Conservation (phyloP, 805 yeast genomes). For the Metschnikowia gruessii region DNA sequence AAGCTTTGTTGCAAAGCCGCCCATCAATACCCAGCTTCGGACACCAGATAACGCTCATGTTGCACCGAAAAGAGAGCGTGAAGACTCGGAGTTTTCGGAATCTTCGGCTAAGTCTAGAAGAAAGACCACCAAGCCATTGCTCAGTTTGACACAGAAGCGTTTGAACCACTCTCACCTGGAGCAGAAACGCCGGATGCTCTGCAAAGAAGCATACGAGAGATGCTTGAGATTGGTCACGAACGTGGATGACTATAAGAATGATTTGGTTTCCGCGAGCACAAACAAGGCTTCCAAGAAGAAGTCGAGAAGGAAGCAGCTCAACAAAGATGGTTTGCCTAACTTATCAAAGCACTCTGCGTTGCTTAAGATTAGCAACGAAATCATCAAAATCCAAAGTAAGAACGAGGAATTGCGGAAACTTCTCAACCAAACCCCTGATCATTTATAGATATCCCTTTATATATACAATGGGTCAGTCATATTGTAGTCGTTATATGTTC, state of each 20-base stretch:
- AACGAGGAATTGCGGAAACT: conserved; percentile 34
- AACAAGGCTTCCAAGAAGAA: conserved; percentile 23
- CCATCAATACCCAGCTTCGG: conserved; percentile 28
- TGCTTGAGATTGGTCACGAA: conserved; percentile 40
- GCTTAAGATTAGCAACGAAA: conserved; percentile 39
- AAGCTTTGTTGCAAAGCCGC: conserved; percentile 6
- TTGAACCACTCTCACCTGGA: conserved; percentile 42
- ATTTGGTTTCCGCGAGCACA: conserved; percentile 25
- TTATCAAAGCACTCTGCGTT: conserved; percentile 44
- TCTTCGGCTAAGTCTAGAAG: conserved; percentile 19
- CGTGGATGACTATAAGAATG: conserved; percentile 37
- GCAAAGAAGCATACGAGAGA: conserved; percentile 44
- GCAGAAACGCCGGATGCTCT: conserved; percentile 43
- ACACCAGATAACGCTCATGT: conserved; percentile 25
- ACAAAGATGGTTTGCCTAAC: conserved; percentile 45
- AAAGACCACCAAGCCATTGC: conserved; percentile 37
- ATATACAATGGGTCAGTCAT: not conserved
- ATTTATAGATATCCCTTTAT: not conserved
- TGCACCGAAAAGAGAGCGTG: conserved; percentile 1
- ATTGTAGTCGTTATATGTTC: not conserved
- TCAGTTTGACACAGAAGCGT: conserved; percentile 39
- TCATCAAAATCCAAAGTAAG: conserved; percentile 30
- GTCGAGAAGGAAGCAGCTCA: conserved; percentile 37
- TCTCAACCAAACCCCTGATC: conserved; percentile 11
- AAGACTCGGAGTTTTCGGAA: conserved; percentile 2